Conservation (phyloP, 2,329 filamentous ascomycete genomes). For the Bipolaris oryzae region DNA sequence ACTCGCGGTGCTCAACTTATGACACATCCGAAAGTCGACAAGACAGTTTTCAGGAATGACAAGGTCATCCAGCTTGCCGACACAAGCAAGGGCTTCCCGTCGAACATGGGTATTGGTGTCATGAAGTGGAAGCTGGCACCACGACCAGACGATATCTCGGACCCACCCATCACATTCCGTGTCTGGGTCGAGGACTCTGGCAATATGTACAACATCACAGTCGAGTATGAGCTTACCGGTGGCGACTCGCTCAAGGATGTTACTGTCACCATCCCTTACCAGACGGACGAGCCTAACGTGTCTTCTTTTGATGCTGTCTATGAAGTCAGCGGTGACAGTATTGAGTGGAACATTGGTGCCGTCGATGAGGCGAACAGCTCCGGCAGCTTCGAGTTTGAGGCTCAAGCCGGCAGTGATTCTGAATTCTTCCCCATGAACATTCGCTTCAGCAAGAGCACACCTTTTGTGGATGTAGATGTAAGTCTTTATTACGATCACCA, state of each 20-base stretch:
- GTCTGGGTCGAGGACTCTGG: slow-evolving; percentile 95
- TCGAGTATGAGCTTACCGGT: slow-evolving; percentile 93
- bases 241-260: slow-evolving; percentile 81
- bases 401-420: slow-evolving; percentile 81
- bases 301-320: slow-evolving; percentile 94
- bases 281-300: slow-evolving; percentile 81
- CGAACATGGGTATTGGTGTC: slow-evolving; percentile 91
- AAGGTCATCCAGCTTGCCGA: slow-evolving; percentile 92
- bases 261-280: slow-evolving; percentile 84
- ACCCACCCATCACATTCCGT: slow-evolving; percentile 92
- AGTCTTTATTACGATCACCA: slow-evolving; percentile 51
- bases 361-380: slow-evolving; percentile 81
- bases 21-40: slow-evolving; percentile 96
- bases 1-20: slow-evolving; percentile 89
- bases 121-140: slow-evolving; percentile 89
- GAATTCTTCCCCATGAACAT: slow-evolving; percentile 99
- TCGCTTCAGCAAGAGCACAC: slow-evolving; percentile 81
- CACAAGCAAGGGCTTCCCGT: slow-evolving; percentile 83
- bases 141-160: slow-evolving; percentile 77
- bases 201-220: slow-evolving; percentile 83
- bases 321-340: slow-evolving; percentile 86
- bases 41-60: slow-evolving; percentile 78
- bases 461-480: slow-evolving; percentile 93
- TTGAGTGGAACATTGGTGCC: slow-evolving; percentile 92
- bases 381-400: slow-evolving; percentile 95